Evolutionary conservation across 495 filamentous ascomycete genomes (phyloP).

Genomic region (Hamigera avellanea): DNA sequence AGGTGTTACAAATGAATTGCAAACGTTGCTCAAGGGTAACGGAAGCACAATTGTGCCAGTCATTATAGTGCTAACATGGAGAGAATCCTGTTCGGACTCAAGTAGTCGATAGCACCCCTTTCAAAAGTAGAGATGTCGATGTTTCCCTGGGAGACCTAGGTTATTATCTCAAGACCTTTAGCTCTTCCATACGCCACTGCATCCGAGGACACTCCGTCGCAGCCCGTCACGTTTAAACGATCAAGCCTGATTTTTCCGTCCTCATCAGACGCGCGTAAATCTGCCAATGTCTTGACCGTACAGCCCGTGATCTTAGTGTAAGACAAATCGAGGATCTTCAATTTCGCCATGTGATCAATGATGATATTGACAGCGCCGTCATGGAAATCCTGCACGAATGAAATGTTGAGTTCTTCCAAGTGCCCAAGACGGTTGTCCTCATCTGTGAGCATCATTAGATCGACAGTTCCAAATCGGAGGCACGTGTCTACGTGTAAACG

Average conservation of each 20-base stretch:
- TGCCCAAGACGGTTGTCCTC: slow-evolving; percentile 4
- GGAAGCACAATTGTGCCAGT: too few species aligned
- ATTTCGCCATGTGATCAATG: slow-evolving; percentile 6
- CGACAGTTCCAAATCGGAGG: slow-evolving; percentile 5
- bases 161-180: slow-evolving; percentile 20
- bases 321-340: slow-evolving; percentile 24
- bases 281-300: slow-evolving; percentile 21
- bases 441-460: slow-evolving; percentile 2
- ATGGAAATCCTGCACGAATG: slow-evolving; percentile 10
- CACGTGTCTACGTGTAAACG: slow-evolving; percentile 20
- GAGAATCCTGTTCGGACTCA: too few species aligned
- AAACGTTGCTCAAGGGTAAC: too few species aligned
- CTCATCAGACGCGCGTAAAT: slow-evolving; percentile 6
- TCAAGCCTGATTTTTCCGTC: slow-evolving; percentile 10
- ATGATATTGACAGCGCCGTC: slow-evolving; percentile 11
- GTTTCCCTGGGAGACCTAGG: neutral
- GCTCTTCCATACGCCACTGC: slow-evolving; percentile 25
- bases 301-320: slow-evolving; percentile 25
- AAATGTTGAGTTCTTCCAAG: slow-evolving; percentile 21
- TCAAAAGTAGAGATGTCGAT: too few species aligned
- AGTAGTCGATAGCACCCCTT: too few species aligned
- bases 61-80: too few species aligned
- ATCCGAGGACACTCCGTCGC: slow-evolving; percentile 24
- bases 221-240: slow-evolving; percentile 16
- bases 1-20: too few species aligned